phyloP scores from a whole-genome alignment of 2,329 filamentous ascomycete species.

The Claviceps humidiphila region DNA sequence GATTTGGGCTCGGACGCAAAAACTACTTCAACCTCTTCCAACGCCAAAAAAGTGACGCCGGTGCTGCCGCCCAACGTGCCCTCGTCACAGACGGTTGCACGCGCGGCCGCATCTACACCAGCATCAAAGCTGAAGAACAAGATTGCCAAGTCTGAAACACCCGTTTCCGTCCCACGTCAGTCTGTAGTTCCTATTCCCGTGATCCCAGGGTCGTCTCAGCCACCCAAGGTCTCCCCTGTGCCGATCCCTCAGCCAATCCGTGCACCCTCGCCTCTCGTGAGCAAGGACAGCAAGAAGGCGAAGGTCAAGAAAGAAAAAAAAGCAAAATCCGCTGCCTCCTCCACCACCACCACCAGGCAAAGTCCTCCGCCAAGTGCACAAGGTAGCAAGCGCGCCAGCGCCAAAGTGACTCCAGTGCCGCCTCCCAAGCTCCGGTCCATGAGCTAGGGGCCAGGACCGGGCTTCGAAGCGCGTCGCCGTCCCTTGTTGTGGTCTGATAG shows the following conservation, averaged over 20 bases:
- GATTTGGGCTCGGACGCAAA: slow-evolving; percentile 21
- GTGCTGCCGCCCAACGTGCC: slow-evolving; percentile 20
- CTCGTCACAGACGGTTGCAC: slow-evolving; percentile 7
- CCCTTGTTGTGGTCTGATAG: background rate
- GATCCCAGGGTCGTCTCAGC: slow-evolving; percentile 19
- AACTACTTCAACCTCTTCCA: slow-evolving; percentile 8
- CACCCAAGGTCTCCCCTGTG: slow-evolving; percentile 13
- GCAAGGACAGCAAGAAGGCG: slow-evolving; percentile 16
- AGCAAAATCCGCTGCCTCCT: slow-evolving; percentile 9
- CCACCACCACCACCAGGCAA: slow-evolving; percentile 6
- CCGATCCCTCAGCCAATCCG: slow-evolving; percentile 9
- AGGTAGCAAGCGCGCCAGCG: slow-evolving; percentile 5
- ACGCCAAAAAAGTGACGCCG: slow-evolving; percentile 19
- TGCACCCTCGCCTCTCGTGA: slow-evolving; percentile 10
- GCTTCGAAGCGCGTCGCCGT: background rate
- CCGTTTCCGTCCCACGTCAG: slow-evolving; percentile 16
- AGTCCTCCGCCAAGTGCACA: slow-evolving; percentile 12
- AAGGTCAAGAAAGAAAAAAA: slow-evolving; percentile 19
- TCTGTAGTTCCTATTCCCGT: slow-evolving; percentile 21
- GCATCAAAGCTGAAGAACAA: slow-evolving; percentile 11
- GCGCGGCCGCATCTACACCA: slow-evolving; percentile 13
- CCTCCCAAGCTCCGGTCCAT: slow-evolving; percentile 11
- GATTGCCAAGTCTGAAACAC: slow-evolving; percentile 13
- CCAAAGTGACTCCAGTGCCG: slow-evolving; percentile 14
- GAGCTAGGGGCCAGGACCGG: slow-evolving; percentile 11